A percentile compares a stretch with the other conserved stretches of the same genome.
Conservation (phyloP, 129 eudicot species). For the Deinandra increscens region DNA sequence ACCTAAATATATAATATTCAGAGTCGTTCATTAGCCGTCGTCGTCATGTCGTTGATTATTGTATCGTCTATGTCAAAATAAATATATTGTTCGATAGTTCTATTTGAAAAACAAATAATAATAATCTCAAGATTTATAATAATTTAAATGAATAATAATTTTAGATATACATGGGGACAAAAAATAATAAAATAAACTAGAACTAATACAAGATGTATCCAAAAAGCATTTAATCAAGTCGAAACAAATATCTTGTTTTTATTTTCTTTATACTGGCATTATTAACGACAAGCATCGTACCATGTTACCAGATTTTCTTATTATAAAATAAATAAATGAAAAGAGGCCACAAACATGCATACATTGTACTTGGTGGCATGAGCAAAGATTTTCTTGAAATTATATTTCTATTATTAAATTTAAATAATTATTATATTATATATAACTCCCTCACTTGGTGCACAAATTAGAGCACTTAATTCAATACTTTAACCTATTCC, state of each 20-base stretch:
- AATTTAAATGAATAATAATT: slow-evolving; percentile 22
- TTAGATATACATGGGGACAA: neutral
- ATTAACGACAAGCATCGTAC: slow-evolving; percentile 48
- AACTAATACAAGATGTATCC: slow-evolving; percentile 30
- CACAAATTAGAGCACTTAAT: neutral
- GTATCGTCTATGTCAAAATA: neutral
- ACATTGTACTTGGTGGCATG: slow-evolving; percentile 39
- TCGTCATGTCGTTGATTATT: neutral
- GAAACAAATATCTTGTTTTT: slow-evolving; percentile 31
- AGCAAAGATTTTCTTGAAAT: slow-evolving; percentile 39
- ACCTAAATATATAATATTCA: too few relatives aligned
- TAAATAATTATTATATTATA: neutral
- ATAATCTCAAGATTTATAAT: neutral
- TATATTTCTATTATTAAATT: neutral
- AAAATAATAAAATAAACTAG: neutral
- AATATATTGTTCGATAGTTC: neutral
- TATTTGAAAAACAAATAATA: neutral
- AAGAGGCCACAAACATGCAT: slow-evolving; percentile 39
- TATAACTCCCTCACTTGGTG: neutral
- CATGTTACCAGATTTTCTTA: slow-evolving; percentile 41
- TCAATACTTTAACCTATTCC: neutral
- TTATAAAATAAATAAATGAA: slow-evolving; percentile 23
- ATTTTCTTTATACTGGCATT: slow-evolving; percentile 25
- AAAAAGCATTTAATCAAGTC: slow-evolving; percentile 30
- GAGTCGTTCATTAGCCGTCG: too few relatives aligned